These are phyloP conservation scores for Paecilomyces sp. DNA, from an alignment of 2,329 filamentous ascomycete genomes.

Conservation along the genomic window DNA sequence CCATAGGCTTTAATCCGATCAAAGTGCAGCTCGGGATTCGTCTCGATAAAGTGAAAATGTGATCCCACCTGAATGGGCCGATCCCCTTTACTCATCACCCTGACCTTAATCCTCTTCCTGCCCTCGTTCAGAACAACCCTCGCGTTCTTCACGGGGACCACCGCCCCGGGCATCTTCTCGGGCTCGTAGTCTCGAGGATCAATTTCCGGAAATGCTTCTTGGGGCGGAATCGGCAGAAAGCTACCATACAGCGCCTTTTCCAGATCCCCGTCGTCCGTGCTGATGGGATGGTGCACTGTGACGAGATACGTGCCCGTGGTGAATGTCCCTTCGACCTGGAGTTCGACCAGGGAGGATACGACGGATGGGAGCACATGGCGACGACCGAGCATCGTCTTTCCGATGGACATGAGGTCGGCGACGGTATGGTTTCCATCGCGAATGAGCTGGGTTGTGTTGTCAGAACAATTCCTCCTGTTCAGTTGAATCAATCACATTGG, in stretches of 20 bases:
- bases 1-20: constrained; percentile 78
- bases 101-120: constrained; percentile 64
- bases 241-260: constrained; percentile 83
- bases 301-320: constrained; percentile 86
- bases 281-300: constrained; percentile 85
- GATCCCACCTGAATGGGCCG: constrained; percentile 85
- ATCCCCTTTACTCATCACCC: constrained; percentile 80
- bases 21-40: constrained; percentile 84
- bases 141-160: constrained; percentile 62
- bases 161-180: constrained; percentile 68
- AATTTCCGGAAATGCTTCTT: constrained; percentile 60
- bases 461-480: not conserved
- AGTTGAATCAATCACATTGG: not conserved
- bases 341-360: constrained; percentile 66
- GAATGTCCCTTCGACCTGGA: constrained; percentile 94
- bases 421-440: constrained; percentile 92
- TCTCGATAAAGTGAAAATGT: constrained; percentile 94
- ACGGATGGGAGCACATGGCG: constrained; percentile 86
- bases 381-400: constrained; percentile 85
- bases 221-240: constrained; percentile 72
- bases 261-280: constrained; percentile 77
- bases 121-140: constrained; percentile 66
- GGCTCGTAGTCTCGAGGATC: constrained; percentile 59
- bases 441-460: constrained; percentile 56
- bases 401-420: constrained; percentile 86